Evolutionary conservation across 1,284 basidiomycete species (phyloP).

Genomic region (Somion occarium): DNA sequence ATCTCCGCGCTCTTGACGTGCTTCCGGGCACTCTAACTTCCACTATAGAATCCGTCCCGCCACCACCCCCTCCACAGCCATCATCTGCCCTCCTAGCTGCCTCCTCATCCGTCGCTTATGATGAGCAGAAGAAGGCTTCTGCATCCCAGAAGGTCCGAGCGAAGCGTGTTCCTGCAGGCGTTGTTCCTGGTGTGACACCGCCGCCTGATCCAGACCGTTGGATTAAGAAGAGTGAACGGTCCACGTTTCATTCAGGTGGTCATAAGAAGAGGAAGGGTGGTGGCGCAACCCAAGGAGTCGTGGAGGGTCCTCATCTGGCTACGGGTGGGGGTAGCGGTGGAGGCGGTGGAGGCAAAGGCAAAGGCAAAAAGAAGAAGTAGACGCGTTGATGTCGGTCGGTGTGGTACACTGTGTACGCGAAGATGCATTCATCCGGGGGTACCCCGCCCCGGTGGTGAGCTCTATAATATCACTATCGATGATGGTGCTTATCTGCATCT

Average conservation of each 20-base stretch:
- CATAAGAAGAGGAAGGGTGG: constrained; percentile 50
- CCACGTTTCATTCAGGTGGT: constrained; percentile 43
- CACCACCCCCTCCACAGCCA: constrained; percentile 39
- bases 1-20: constrained; percentile 55
- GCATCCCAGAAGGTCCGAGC: constrained; percentile 49
- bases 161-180: constrained; percentile 66
- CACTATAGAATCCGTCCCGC: constrained; percentile 56
- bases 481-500: not conserved
- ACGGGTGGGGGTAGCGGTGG: constrained; percentile 24
- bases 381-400: constrained; percentile 28
- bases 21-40: constrained; percentile 47
- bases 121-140: constrained; percentile 2
- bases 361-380: constrained; percentile 49
- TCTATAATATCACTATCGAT: not conserved
- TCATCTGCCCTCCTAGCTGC: constrained; percentile 28
- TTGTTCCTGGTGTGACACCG: constrained; percentile 70
- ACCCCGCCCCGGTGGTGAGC: too few relatives aligned
- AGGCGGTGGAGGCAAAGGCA: constrained; percentile 29
- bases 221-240: constrained; percentile 76
- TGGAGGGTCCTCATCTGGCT: constrained; percentile 28
- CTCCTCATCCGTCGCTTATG: constrained; percentile 20
- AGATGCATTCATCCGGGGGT: not conserved
- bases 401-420: constrained; percentile 1
- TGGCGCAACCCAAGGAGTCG: constrained; percentile 61
- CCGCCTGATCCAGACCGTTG: constrained; percentile 77